Conservation (phyloP, 1,284 basidiomycete species). For the Xerocomus nothofagi region DNA sequence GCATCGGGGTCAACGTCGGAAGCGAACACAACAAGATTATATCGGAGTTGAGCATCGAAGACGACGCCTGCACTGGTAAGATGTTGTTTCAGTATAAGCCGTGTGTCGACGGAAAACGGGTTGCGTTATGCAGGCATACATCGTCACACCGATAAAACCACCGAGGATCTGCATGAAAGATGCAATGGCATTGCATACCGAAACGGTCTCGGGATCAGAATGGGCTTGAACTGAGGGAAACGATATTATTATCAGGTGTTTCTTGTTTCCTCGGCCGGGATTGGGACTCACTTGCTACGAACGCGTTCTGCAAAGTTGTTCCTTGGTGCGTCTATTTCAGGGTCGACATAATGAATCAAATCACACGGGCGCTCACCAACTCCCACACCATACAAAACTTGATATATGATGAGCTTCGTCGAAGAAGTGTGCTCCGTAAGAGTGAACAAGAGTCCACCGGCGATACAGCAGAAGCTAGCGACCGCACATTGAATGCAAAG, state of each 20-base stretch:
- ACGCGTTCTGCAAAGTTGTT: constrained; percentile 15
- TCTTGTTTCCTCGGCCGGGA: too few species aligned
- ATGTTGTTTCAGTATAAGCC: neutral
- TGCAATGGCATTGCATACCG: constrained; percentile 12
- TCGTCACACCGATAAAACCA: constrained; percentile 14
- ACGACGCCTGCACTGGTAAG: constrained; percentile 11
- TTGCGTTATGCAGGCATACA: constrained; percentile 3
- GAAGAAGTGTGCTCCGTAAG: constrained; percentile 10
- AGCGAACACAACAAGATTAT: constrained; percentile 12
- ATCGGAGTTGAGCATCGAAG: constrained; percentile 9
- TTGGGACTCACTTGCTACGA: constrained; percentile 10
- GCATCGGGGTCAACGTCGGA: constrained; percentile 11
- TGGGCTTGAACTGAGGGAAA: constrained; percentile 14
- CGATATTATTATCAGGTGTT: neutral
- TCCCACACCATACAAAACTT: constrained; percentile 15
- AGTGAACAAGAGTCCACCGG: constrained; percentile 13
- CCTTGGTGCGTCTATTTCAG: too few species aligned
- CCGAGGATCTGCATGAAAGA: constrained; percentile 22
- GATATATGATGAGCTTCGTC: constrained; percentile 9
- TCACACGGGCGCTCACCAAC: constrained; percentile 5
- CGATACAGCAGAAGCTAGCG: constrained; percentile 11
- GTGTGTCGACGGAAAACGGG: neutral
- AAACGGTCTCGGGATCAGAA: constrained; percentile 4
- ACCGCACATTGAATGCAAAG: neutral
- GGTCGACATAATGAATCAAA: neutral